Percentiles rank a stretch among this genome's conserved stretches.
Conservation (phyloP, 2,329 filamentous ascomycete genomes). For the Epichloe sp. region DNA sequence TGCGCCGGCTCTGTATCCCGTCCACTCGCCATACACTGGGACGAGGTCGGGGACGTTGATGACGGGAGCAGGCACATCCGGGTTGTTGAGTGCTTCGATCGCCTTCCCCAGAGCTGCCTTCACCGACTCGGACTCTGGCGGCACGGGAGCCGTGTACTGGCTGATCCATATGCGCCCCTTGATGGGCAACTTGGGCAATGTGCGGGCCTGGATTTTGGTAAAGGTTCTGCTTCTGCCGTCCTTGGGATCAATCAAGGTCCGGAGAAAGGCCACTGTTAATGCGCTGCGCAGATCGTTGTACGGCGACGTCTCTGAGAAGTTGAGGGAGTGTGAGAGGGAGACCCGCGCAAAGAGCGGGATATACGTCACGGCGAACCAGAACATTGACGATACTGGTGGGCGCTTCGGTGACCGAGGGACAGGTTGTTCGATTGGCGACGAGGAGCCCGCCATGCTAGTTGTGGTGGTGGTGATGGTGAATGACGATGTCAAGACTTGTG, state of each 20-base stretch:
- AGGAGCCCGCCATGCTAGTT: background rate
- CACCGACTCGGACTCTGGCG: constrained; percentile 37
- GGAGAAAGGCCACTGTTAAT: constrained; percentile 58
- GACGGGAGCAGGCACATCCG: constrained; percentile 4
- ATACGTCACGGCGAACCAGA: constrained; percentile 41
- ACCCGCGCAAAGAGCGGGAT: constrained; percentile 41
- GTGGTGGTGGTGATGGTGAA: background rate
- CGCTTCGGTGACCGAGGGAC: background rate
- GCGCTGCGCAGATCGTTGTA: constrained; percentile 72
- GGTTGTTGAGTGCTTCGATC: constrained; percentile 25
- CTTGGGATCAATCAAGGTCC: constrained; percentile 39
- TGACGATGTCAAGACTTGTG: background rate
- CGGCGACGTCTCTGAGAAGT: constrained; percentile 53
- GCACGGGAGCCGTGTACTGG: constrained; percentile 50
- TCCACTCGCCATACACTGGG: constrained; percentile 62
- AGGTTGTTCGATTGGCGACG: background rate
- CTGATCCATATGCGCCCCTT: constrained; percentile 76
- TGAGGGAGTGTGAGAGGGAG: constrained; percentile 46
- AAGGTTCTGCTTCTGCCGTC: constrained; percentile 35
- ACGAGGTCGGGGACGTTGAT: constrained; percentile 35
- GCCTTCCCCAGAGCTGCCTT: constrained; percentile 44
- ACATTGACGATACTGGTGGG: background rate
- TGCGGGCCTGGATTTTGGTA: constrained; percentile 48
- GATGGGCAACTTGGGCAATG: constrained; percentile 49
- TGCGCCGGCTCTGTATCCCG: constrained; percentile 49